Conservation (phyloP, 2,329 filamentous ascomycete genomes). For the Zymoseptoria passerinii region DNA sequence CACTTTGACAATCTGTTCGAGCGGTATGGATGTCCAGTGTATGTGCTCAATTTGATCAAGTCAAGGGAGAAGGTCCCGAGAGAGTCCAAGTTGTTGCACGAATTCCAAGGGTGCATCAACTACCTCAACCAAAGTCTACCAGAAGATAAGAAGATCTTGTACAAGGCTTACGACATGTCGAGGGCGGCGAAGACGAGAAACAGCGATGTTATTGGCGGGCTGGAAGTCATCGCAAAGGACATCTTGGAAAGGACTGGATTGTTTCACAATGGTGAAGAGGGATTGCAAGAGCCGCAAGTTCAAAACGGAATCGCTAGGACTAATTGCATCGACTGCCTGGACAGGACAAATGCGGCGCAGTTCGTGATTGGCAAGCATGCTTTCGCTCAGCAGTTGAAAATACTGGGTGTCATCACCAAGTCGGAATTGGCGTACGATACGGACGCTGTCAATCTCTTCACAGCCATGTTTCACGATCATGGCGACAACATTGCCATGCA, state of each 20-base stretch:
- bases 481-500: constrained; percentile 97
- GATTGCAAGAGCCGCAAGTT: constrained; percentile 55
- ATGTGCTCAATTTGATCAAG: constrained; percentile 83
- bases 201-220: constrained; percentile 85
- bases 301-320: constrained; percentile 92
- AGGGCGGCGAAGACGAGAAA: constrained; percentile 83
- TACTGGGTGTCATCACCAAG: constrained; percentile 74
- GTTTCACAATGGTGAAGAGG: constrained; percentile 81
- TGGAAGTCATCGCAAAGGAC: constrained; percentile 82
- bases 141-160: constrained; percentile 72
- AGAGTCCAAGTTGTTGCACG: constrained; percentile 81
- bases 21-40: constrained; percentile 85
- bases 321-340: constrained; percentile 96
- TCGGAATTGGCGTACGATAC: constrained; percentile 84
- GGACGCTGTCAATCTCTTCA: constrained; percentile 91
- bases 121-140: constrained; percentile 95
- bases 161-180: constrained; percentile 98
- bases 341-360: constrained; percentile 93
- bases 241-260: constrained; percentile 82
- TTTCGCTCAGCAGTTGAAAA: constrained; percentile 83
- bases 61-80: constrained; percentile 76
- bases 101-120: constrained; percentile 77
- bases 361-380: constrained; percentile 96
- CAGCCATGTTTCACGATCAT: constrained; percentile 93
- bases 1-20: constrained; percentile 95